These are phyloP conservation scores for Naganishia sp. DNA, from an alignment of 1,284 basidiomycete genomes.

Conservation along the genomic window DNA sequence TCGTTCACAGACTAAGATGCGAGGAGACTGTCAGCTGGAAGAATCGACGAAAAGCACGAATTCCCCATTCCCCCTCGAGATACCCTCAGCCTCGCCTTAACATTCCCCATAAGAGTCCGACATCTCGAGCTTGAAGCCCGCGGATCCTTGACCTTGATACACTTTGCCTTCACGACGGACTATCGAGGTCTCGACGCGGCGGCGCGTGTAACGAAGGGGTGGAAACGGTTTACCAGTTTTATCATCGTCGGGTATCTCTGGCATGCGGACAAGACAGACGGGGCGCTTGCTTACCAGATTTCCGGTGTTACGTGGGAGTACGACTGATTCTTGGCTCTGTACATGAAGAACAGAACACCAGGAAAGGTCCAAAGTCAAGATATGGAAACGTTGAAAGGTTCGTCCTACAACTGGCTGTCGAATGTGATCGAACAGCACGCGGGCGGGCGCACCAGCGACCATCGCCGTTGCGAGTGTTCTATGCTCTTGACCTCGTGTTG, in stretches of 20 bases:
- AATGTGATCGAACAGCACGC: constrained; percentile 3
- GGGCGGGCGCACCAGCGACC: constrained; percentile 3
- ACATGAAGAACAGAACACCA: background rate
- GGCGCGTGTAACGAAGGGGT: background rate
- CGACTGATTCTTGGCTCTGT: no score
- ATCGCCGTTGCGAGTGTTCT: background rate
- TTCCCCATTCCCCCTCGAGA: background rate
- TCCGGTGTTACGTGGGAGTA: background rate
- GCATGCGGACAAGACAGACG: background rate
- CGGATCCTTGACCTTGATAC: constrained; percentile 17
- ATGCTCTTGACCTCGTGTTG: no score
- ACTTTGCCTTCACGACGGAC: background rate
- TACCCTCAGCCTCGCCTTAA: constrained; percentile 30
- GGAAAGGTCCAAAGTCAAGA: background rate
- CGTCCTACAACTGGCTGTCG: background rate
- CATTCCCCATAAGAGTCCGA: constrained; percentile 20
- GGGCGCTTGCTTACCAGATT: background rate
- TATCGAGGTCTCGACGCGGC: background rate
- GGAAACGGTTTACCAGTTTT: constrained; percentile 21
- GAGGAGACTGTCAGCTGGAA: no score
- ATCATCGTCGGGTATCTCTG: constrained; percentile 15
- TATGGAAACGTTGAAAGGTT: background rate
- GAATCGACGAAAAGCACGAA: background rate
- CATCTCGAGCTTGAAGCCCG: background rate
- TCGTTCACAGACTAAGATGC: no score